Percentiles rank a stretch among this genome's conserved stretches.
These are phyloP conservation scores for Cornus controversa DNA, from an alignment of 148 eudicot genomes.

Conservation along the genomic window DNA sequence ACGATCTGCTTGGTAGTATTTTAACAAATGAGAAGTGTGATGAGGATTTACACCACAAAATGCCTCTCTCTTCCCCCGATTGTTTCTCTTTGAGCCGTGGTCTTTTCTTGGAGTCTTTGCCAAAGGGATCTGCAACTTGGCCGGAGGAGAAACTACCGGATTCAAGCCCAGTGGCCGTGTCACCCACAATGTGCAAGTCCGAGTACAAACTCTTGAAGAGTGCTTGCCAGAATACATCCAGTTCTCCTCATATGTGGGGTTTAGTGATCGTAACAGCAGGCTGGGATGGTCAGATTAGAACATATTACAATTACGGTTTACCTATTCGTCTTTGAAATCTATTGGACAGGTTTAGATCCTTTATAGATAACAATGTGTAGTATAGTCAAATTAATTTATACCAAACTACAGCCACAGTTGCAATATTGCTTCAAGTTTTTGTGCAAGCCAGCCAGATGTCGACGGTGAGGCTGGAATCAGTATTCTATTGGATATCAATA, in stretches of 20 bases:
- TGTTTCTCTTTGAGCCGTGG: constrained; percentile 25
- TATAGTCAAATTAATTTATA: no score
- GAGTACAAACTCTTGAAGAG: constrained; percentile 47
- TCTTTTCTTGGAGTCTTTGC: constrained; percentile 33
- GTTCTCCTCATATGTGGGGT: constrained; percentile 55
- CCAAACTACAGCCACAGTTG: no score
- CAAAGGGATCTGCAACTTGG: constrained; percentile 45
- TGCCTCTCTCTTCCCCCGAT: constrained; percentile 24
- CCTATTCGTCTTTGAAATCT: constrained; percentile 46
- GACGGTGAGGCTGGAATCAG: no score
- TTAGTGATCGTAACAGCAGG: constrained; percentile 78
- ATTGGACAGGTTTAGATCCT: no score
- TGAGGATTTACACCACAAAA: constrained; percentile 20
- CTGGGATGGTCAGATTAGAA: constrained; percentile 62
- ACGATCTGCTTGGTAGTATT: constrained; percentile 11
- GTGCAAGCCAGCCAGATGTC: no score
- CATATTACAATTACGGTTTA: constrained; percentile 66
- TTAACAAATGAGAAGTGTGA: constrained; percentile 21
- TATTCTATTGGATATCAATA: no score
- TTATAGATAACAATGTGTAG: no score
- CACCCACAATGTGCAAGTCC: constrained; percentile 29
- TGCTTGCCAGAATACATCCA: constrained; percentile 42
- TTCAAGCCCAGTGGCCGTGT: constrained; percentile 19
- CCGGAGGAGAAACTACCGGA: constrained; percentile 45
- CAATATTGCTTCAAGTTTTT: no score